These are phyloP conservation scores for Schwanniomyces vanrijiae DNA, from an alignment of 805 yeast species.

Conservation along the genomic window DNA sequence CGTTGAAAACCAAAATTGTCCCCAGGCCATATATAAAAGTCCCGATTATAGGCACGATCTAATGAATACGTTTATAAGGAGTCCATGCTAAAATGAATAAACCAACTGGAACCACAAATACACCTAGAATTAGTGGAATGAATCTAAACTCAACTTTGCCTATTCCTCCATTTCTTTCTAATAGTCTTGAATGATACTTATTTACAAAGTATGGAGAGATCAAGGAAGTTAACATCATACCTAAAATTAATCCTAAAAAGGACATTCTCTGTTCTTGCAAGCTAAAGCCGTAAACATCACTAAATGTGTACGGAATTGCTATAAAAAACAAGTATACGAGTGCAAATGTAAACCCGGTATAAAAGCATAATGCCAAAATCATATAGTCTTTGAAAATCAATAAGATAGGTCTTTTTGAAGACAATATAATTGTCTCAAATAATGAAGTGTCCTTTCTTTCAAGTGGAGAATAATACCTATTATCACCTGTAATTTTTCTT, in stretches of 20 bases:
- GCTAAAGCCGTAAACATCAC: slow-evolving; percentile 30
- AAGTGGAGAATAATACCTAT: slow-evolving; percentile 37
- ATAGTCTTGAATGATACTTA: slow-evolving; percentile 25
- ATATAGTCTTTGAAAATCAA: slow-evolving; percentile 24
- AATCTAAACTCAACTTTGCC: slow-evolving; percentile 77
- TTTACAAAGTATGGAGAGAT: slow-evolving; percentile 24
- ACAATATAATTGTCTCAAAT: slow-evolving; percentile 15
- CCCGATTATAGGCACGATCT: slow-evolving; percentile 57
- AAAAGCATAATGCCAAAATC: slow-evolving; percentile 30
- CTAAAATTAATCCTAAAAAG: slow-evolving; percentile 35
- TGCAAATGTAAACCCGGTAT: slow-evolving; percentile 46
- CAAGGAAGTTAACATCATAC: slow-evolving; percentile 31
- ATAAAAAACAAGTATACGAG: slow-evolving; percentile 42
- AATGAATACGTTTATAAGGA: slow-evolving; percentile 63
- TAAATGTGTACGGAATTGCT: slow-evolving; percentile 41
- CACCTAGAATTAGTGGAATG: slow-evolving; percentile 67
- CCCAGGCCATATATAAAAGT: slow-evolving; percentile 42
- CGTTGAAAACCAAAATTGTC: slow-evolving; percentile 52
- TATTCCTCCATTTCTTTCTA: slow-evolving; percentile 39
- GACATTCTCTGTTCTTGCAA: slow-evolving; percentile 25
- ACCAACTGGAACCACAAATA: slow-evolving; percentile 69
- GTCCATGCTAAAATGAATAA: slow-evolving; percentile 84
- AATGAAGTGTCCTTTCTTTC: slow-evolving; percentile 25
- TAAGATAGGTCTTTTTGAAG: slow-evolving; percentile 22
- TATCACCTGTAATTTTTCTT: slow-evolving; percentile 34